A percentile compares a stretch with the other conserved stretches of the same genome.
These are phyloP conservation scores for Mycena metata DNA, from an alignment of 768 basidiomycete genomes.

Conservation along the genomic window DNA sequence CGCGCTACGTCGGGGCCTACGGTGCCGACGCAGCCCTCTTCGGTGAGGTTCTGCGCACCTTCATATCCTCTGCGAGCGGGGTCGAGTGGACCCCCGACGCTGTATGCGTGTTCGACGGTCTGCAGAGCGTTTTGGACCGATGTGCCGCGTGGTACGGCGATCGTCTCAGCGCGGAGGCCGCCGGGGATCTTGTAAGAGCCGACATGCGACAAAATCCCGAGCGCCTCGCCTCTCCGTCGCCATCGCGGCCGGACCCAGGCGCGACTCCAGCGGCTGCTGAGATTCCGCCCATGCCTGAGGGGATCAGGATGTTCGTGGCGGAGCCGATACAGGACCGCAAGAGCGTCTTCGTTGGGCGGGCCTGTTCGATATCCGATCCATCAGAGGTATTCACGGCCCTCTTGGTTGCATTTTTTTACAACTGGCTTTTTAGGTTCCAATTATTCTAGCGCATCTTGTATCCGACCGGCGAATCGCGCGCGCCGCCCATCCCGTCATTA, in stretches of 20 bases:
- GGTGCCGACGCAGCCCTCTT: conserved; percentile 82
- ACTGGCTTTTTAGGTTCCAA: conserved; percentile 65
- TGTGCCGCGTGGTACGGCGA: conserved; percentile 80
- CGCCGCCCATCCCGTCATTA: conserved; percentile 84
- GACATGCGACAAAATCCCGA: conserved; percentile 52
- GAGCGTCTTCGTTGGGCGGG: conserved; percentile 88
- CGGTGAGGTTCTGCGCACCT: conserved; percentile 83
- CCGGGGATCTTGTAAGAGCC: conserved; percentile 67
- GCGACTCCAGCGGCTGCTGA: conserved; percentile 17
- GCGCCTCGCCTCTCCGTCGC: conserved; percentile 34
- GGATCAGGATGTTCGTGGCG: conserved; percentile 75
- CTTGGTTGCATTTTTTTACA: conserved; percentile 32
- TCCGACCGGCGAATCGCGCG: conserved; percentile 80
- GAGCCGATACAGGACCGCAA: conserved; percentile 90
- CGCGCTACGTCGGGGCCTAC: conserved; percentile 86
- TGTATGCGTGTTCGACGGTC: conserved; percentile 90
- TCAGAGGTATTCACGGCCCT: conserved; percentile 64
- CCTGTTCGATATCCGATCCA: conserved; percentile 83
- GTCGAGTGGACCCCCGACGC: conserved; percentile 82
- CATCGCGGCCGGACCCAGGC: conserved; percentile 31
- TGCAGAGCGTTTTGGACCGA: conserved; percentile 79
- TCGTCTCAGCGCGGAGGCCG: conserved; percentile 68
- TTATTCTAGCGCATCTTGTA: conserved; percentile 75
- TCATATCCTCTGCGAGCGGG: conserved; percentile 76
- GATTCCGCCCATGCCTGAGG: conserved; percentile 60